phyloP scores from a whole-genome alignment of 2,329 filamentous ascomycete genomes.

The Penicillium sp. region DNA sequence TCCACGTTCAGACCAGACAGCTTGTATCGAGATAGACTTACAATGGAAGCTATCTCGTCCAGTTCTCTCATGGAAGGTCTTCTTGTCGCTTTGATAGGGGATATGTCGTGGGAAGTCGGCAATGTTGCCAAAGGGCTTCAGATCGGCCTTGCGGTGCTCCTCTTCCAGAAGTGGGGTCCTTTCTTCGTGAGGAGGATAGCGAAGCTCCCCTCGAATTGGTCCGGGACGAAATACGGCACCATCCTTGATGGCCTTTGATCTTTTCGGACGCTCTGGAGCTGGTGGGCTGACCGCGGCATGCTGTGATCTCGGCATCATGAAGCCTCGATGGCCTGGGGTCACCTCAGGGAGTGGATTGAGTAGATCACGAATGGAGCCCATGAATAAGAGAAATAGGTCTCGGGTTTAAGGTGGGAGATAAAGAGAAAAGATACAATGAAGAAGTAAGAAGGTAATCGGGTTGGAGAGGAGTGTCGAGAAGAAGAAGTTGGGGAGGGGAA shows the following conservation, averaged over 20 bases:
- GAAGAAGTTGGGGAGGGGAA: not conserved
- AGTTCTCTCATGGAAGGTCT: conserved; percentile 83
- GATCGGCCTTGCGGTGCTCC: conserved; percentile 67
- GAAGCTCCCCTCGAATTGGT: conserved; percentile 69
- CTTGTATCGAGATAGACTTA: conserved; percentile 44
- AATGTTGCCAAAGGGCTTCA: conserved; percentile 70
- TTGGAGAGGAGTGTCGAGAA: not conserved
- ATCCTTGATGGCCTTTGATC: conserved; percentile 69
- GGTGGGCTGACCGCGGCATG: not conserved
- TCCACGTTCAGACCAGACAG: not conserved
- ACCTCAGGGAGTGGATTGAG: conserved; percentile 65
- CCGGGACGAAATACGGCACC: conserved; percentile 67
- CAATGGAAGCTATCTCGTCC: conserved; percentile 88
- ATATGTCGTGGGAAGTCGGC: conserved; percentile 73
- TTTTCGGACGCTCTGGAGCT: conserved; percentile 38
- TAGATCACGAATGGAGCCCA: conserved; percentile 70
- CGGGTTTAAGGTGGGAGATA: conserved; percentile 1
- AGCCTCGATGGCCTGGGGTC: conserved; percentile 12
- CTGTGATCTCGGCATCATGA: not conserved
- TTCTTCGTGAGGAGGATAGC: conserved; percentile 75
- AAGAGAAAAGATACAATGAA: conserved; percentile 10
- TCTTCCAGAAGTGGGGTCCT: conserved; percentile 62
- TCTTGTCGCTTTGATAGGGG: conserved; percentile 94
- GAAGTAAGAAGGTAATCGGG: not conserved
- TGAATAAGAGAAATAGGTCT: conserved; percentile 38